Conservation (phyloP, 371 early-diverging fungal species). For the Rhizopus sp. region DNA sequence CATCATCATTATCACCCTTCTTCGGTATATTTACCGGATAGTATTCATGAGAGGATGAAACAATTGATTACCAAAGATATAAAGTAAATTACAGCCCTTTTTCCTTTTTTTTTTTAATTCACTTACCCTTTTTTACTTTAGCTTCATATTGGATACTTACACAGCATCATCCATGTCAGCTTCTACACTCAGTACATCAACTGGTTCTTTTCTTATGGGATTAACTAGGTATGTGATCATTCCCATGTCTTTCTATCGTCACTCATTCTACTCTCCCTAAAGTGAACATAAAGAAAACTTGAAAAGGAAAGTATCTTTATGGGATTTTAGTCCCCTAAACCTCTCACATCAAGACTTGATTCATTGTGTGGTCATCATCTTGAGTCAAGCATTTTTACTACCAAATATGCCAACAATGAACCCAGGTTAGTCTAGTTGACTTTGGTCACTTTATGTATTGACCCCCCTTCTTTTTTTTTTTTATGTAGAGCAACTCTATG, state of each 20-base stretch:
- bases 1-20: background rate
- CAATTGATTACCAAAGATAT: conserved; percentile 18
- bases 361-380: conserved; percentile 66
- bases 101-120: conserved; percentile 12
- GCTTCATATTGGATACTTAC: conserved; percentile 14
- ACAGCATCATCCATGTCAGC: conserved; percentile 3
- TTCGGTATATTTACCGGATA: conserved; percentile 22
- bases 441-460: conserved; percentile 1
- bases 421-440: conserved; percentile 21
- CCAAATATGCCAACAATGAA: conserved; percentile 36
- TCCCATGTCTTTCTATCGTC: background rate
- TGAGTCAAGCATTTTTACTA: conserved; percentile 60
- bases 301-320: conserved; percentile 54
- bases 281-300: conserved; percentile 24
- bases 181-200: conserved; percentile 8
- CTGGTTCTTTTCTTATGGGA: conserved; percentile 6
- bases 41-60: conserved; percentile 23
- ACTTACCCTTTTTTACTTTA: conserved; percentile 11
- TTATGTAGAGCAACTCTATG: conserved; percentile 52
- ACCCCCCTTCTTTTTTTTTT: conserved; percentile 13
- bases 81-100: conserved; percentile 7
- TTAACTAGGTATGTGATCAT: background rate
- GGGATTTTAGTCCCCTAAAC: conserved; percentile 74
- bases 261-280: background rate
- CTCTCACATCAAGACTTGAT: conserved; percentile 62